These are phyloP conservation scores for Keqinozyma sinolaborantium DNA, from an alignment of 1,139 yeast genomes.

Conservation along the genomic window DNA sequence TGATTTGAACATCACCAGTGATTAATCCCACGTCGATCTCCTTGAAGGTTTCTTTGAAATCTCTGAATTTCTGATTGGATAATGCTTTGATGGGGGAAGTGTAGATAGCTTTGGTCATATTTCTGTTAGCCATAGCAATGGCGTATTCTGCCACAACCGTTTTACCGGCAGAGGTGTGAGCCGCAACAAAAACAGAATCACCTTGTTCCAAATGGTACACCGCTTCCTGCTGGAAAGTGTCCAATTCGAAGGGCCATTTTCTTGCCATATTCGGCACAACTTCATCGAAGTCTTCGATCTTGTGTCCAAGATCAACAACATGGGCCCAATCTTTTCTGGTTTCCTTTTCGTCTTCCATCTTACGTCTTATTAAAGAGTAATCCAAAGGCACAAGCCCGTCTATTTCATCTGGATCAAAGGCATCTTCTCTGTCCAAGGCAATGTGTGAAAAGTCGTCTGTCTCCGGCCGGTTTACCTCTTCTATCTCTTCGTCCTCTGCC, in stretches of 20 bases:
- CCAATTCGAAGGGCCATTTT: constrained; percentile 89
- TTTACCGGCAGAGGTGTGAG: constrained; percentile 94
- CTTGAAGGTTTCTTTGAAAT: constrained; percentile 75
- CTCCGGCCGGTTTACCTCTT: constrained; percentile 1
- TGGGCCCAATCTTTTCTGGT: constrained; percentile 85
- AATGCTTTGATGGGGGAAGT: constrained; percentile 93
- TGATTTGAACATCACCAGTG: constrained; percentile 97
- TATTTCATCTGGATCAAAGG: constrained; percentile 46
- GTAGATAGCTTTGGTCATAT: constrained; percentile 88
- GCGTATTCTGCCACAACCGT: constrained; percentile 94
- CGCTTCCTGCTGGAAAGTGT: constrained; percentile 95
- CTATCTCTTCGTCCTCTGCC: constrained; percentile 19
- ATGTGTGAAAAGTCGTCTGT: constrained; percentile 1
- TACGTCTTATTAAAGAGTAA: constrained; percentile 22
- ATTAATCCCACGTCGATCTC: constrained; percentile 87
- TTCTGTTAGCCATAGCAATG: constrained; percentile 85
- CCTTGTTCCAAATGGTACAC: constrained; percentile 95
- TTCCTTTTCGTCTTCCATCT: constrained; percentile 24
- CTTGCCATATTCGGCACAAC: constrained; percentile 92
- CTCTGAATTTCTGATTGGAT: constrained; percentile 92
- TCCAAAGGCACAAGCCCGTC: constrained; percentile 79
- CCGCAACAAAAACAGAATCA: constrained; percentile 97
- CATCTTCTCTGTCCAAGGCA: constrained; percentile 3
- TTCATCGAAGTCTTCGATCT: constrained; percentile 77
- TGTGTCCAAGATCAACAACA: constrained; percentile 82